These are phyloP conservation scores for Phycomyces nitens DNA, from an alignment of 192 early-diverging fungal species.

Conservation along the genomic window DNA sequence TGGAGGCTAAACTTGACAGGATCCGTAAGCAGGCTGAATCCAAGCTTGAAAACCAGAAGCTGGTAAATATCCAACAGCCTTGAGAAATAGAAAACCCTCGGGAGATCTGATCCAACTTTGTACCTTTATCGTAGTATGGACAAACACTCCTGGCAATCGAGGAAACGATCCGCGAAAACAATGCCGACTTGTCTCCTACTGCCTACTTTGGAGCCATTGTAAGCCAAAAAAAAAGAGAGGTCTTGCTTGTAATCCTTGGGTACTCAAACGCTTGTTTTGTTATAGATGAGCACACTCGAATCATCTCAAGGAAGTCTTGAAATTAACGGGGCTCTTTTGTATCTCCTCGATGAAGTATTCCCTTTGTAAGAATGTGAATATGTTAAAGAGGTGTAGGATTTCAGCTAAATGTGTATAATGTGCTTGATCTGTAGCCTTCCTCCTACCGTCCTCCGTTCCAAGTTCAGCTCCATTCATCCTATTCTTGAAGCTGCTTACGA, in stretches of 20 bases:
- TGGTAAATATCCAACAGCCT: conserved; percentile 29
- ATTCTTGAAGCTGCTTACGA: conserved; percentile 67
- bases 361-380: conserved; percentile 46
- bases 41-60: conserved; percentile 82
- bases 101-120: background rate
- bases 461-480: conserved; percentile 60
- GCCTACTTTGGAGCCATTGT: conserved; percentile 91
- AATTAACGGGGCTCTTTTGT: conserved; percentile 61
- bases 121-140: conserved; percentile 41
- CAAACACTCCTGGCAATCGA: conserved; percentile 69
- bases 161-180: conserved; percentile 77
- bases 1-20: conserved; percentile 56
- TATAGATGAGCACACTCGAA: conserved; percentile 52
- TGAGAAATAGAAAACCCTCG: background rate
- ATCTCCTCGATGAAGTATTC: conserved; percentile 78
- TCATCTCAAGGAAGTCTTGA: conserved; percentile 32
- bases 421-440: conserved; percentile 39
- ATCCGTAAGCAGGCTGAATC: conserved; percentile 71
- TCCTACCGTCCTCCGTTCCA: conserved; percentile 52
- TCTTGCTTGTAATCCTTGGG: conserved; percentile 8
- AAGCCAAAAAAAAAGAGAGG: conserved; percentile 6
- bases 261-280: too few relatives aligned
- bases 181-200: conserved; percentile 60
- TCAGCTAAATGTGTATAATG: background rate
- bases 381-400: background rate